Evolutionary conservation across 129 eudicot genomes (phyloP).

Genomic region (Tagetes erecta): DNA sequence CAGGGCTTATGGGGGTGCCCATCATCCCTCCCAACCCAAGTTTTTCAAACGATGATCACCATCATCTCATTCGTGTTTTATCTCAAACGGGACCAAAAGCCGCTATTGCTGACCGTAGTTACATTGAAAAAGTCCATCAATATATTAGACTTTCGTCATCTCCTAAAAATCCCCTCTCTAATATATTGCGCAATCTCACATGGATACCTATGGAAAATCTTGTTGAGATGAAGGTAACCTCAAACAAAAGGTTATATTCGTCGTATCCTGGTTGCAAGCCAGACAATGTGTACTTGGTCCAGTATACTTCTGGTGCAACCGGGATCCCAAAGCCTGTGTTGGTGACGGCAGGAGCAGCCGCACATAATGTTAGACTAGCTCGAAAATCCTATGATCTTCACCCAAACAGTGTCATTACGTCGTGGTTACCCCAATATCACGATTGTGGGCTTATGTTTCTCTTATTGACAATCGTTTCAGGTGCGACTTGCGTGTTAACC

Average conservation of each 20-base stretch:
- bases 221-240: conserved; percentile 13
- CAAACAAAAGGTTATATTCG: conserved; percentile 11
- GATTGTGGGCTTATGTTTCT: conserved; percentile 89
- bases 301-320: conserved; percentile 83
- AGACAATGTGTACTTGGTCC: conserved; percentile 60
- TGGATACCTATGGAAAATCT: conserved; percentile 58
- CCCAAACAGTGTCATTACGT: conserved; percentile 62
- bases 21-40: conserved; percentile 59
- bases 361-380: conserved; percentile 75
- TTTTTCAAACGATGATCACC: conserved; percentile 42
- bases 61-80: conserved; percentile 64
- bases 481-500: conserved; percentile 69
- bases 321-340: conserved; percentile 80
- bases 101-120: conserved; percentile 40
- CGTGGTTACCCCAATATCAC: conserved; percentile 91
- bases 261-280: conserved; percentile 57
- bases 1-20: conserved; percentile 65
- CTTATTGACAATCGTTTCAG: conserved; percentile 63
- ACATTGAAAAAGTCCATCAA: conserved; percentile 38
- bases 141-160: conserved; percentile 28
- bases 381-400: conserved; percentile 65
- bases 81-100: conserved; percentile 73
- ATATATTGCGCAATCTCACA: conserved; percentile 29
- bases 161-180: conserved; percentile 30
- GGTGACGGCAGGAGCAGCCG: conserved; percentile 81